Percentiles rank a stretch among this genome's conserved stretches.
Evolutionary conservation across 306 rosid species (phyloP).

Genomic region (Vigna reflexopilosa): DNA sequence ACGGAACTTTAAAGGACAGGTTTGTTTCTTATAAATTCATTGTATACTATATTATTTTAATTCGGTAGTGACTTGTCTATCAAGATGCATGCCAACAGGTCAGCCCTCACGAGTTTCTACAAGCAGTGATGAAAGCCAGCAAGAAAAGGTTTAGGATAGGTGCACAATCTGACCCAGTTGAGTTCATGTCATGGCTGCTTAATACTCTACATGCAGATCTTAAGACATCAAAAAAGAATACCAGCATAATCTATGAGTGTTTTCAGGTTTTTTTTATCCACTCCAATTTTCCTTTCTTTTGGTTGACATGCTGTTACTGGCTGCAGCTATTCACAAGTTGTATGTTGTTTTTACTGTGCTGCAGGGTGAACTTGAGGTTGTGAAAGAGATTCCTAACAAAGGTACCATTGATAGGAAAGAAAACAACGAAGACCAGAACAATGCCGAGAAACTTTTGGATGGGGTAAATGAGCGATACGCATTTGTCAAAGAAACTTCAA

Average conservation of each 20-base stretch:
- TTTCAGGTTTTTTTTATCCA: conserved; percentile 70
- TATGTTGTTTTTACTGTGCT: conserved; percentile 37
- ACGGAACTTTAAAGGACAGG: conserved; percentile 97
- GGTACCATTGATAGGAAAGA: conserved; percentile 66
- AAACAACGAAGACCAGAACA: conserved; percentile 53
- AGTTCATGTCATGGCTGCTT: conserved; percentile 97
- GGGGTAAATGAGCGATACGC: conserved; percentile 57
- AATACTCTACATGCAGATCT: conserved; percentile 90
- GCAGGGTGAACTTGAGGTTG: conserved; percentile 97
- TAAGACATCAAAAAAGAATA: conserved; percentile 78
- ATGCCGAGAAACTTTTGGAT: conserved; percentile 50
- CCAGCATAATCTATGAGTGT: conserved; percentile 84
- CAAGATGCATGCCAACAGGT: conserved; percentile 61
- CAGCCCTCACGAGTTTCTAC: conserved; percentile 95
- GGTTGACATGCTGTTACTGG: conserved; percentile 36
- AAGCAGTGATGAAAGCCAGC: conserved; percentile 99
- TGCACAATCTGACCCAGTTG: conserved; percentile 92
- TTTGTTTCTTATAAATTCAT: conserved; percentile 48
- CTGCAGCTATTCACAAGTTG: conserved; percentile 25
- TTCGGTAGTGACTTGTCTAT: conserved; percentile 33
- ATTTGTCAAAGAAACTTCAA: conserved; percentile 63
- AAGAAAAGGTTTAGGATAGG: conserved; percentile 91
- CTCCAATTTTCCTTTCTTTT: conserved; percentile 33
- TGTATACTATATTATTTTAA: not conserved
- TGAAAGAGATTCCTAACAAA: conserved; percentile 80